A percentile compares a stretch with the other conserved stretches of the same genome.
These are phyloP conservation scores for Pythium myriotylum DNA, from an alignment of 352 stramenopile genomes.

Conservation along the genomic window DNA sequence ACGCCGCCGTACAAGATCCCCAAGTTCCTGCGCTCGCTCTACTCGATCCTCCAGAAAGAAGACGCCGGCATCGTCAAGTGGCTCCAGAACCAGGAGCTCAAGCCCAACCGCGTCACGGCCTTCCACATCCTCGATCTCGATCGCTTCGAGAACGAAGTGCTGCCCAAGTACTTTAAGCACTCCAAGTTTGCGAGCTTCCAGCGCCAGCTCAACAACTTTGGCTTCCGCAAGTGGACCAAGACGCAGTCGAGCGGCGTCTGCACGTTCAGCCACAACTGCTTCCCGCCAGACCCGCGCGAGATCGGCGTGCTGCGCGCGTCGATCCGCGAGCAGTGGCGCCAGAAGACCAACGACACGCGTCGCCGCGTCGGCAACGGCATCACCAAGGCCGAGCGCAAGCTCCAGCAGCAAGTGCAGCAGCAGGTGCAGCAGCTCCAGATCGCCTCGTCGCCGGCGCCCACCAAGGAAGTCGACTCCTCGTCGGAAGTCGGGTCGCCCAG, in stretches of 20 bases:
- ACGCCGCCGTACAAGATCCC: conserved; percentile 60
- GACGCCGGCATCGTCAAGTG: conserved; percentile 69
- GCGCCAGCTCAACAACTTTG: conserved; percentile 94
- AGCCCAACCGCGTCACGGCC: conserved; percentile 60
- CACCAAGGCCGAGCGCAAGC: conserved; percentile 48
- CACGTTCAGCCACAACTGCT: conserved; percentile 86
- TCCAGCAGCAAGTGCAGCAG: conserved; percentile 31
- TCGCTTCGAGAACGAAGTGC: conserved; percentile 87
- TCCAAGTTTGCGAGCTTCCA: conserved; percentile 92
- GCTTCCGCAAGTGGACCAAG: conserved; percentile 89
- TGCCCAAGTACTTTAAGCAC: conserved; percentile 95
- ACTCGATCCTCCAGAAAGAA: conserved; percentile 79
- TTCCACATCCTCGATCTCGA: conserved; percentile 81
- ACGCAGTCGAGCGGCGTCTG: conserved; percentile 77
- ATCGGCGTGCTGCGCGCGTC: conserved; percentile 41
- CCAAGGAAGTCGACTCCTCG: conserved; percentile 2
- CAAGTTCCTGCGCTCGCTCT: conserved; percentile 84
- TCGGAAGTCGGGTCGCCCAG: conserved; percentile 20
- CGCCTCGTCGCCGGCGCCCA: neutral
- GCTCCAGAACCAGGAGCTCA: conserved; percentile 71
- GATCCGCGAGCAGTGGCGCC: conserved; percentile 72
- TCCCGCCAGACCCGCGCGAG: conserved; percentile 58
- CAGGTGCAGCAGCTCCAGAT: conserved; percentile 20
- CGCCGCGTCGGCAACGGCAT: conserved; percentile 53
- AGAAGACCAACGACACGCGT: conserved; percentile 53